These are phyloP conservation scores for Penicillium sumatraense DNA, from an alignment of 2,329 filamentous ascomycete genomes.

Conservation along the genomic window DNA sequence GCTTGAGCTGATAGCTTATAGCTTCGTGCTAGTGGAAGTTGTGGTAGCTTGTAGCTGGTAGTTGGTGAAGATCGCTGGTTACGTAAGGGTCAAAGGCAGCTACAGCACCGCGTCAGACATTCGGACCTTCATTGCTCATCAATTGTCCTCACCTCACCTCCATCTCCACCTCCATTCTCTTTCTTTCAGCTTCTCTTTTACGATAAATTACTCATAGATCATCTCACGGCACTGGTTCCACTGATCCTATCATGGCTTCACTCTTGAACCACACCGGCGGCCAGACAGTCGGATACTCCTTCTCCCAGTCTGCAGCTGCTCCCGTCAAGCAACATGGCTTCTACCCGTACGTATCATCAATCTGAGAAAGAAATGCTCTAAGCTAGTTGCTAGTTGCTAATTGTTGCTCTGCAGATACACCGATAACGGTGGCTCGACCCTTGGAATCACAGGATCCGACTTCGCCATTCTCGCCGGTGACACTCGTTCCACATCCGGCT, in stretches of 20 bases:
- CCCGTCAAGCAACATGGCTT: constrained; percentile 72
- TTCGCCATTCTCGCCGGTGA: constrained; percentile 98
- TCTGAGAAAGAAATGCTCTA: too few species aligned
- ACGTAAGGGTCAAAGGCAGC: constrained; percentile 44
- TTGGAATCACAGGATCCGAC: constrained; percentile 90
- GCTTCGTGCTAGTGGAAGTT: too few species aligned
- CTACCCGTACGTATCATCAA: constrained; percentile 76
- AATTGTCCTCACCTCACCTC: too few species aligned
- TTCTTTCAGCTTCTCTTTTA: constrained; percentile 8
- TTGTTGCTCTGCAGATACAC: constrained; percentile 66
- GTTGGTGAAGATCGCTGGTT: constrained; percentile 30
- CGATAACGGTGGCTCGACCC: constrained; percentile 95
- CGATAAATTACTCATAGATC: too few species aligned
- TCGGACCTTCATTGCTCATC: constrained; percentile 19
- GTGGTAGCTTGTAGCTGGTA: constrained; percentile 1
- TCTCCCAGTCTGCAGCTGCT: constrained; percentile 56
- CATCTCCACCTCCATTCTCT: constrained; percentile 7
- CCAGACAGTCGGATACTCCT: constrained; percentile 64
- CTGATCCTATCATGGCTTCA: constrained; percentile 56
- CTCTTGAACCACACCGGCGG: constrained; percentile 56
- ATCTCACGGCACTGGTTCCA: not conserved
- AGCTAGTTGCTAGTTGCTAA: too few species aligned
- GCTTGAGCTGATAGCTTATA: too few species aligned
- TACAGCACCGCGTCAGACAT: constrained; percentile 43
- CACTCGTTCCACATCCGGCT: constrained; percentile 92